These are phyloP conservation scores for Sphaerulina populicola DNA, from an alignment of 2,329 filamentous ascomycete species.

Conservation along the genomic window DNA sequence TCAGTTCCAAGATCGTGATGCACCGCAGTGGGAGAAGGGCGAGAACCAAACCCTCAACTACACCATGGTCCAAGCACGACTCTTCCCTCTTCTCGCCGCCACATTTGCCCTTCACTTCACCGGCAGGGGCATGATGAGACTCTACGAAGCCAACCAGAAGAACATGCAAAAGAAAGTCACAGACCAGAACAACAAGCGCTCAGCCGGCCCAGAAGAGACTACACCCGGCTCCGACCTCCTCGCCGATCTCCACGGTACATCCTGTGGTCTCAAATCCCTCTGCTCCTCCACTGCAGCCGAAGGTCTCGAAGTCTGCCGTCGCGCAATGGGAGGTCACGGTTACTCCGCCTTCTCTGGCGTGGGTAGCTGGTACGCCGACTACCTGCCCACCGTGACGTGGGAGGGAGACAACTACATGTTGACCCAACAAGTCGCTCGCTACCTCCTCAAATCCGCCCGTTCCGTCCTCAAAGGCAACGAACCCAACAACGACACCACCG, in stretches of 20 bases:
- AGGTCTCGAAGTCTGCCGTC: constrained; percentile 64
- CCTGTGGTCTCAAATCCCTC: constrained; percentile 66
- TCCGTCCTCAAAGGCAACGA: constrained; percentile 58
- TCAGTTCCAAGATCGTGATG: constrained; percentile 71
- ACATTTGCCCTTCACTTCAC: constrained; percentile 75
- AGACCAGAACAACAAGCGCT: constrained; percentile 44
- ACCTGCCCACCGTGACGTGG: constrained; percentile 63
- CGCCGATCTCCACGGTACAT: constrained; percentile 67
- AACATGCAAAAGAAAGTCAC: constrained; percentile 46
- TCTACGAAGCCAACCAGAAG: constrained; percentile 65
- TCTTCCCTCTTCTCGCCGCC: constrained; percentile 63
- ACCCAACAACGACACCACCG: constrained; percentile 59
- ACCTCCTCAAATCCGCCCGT: constrained; percentile 67
- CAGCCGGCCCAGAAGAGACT: constrained; percentile 60
- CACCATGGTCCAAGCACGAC: constrained; percentile 68
- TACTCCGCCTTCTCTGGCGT: constrained; percentile 71
- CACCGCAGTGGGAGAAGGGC: constrained; percentile 47
- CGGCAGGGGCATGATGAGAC: constrained; percentile 63
- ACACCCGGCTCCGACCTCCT: constrained; percentile 58
- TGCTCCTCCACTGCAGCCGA: constrained; percentile 65
- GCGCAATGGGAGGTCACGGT: constrained; percentile 69
- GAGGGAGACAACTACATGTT: constrained; percentile 80
- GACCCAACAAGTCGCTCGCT: constrained; percentile 68
- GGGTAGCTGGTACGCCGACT: constrained; percentile 65
- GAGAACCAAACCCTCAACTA: constrained; percentile 74